Conservation (phyloP, 495 filamentous ascomycete genomes). For the Penicillium paradoxum region DNA sequence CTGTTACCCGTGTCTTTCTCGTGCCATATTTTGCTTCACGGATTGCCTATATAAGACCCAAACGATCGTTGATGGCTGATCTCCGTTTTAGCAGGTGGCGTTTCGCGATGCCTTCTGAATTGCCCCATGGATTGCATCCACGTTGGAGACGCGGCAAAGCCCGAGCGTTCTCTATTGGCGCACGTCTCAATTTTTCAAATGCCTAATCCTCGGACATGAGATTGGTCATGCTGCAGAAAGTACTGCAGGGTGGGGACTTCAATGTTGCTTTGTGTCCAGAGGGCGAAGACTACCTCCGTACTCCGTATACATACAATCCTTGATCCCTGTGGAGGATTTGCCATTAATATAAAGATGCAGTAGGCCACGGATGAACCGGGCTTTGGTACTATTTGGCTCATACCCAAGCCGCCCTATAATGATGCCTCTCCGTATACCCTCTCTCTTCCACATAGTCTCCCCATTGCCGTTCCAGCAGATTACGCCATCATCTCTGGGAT, state of each 20-base stretch:
- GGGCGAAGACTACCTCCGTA: neutral
- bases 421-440: too few relatives aligned
- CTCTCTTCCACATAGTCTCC: too few relatives aligned
- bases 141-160: neutral
- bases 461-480: neutral
- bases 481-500: neutral
- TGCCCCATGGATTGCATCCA: too few relatives aligned
- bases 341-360: conserved; percentile 19
- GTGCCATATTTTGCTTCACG: too few relatives aligned
- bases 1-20: neutral
- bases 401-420: too few relatives aligned
- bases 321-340: neutral
- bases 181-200: neutral
- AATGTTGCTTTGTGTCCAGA: neutral
- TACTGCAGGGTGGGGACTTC: conserved; percentile 4
- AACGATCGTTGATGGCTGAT: too few relatives aligned
- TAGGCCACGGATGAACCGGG: conserved; percentile 13
- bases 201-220: neutral
- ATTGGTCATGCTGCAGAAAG: conserved; percentile 10
- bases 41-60: too few relatives aligned
- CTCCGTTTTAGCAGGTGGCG: too few relatives aligned
- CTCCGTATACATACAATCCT: neutral
- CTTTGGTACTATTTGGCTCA: too few relatives aligned
- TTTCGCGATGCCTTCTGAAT: too few relatives aligned
- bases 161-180: neutral